These are phyloP conservation scores for Bjerkandera adusta DNA, from an alignment of 1,284 basidiomycete genomes.

Conservation along the genomic window DNA sequence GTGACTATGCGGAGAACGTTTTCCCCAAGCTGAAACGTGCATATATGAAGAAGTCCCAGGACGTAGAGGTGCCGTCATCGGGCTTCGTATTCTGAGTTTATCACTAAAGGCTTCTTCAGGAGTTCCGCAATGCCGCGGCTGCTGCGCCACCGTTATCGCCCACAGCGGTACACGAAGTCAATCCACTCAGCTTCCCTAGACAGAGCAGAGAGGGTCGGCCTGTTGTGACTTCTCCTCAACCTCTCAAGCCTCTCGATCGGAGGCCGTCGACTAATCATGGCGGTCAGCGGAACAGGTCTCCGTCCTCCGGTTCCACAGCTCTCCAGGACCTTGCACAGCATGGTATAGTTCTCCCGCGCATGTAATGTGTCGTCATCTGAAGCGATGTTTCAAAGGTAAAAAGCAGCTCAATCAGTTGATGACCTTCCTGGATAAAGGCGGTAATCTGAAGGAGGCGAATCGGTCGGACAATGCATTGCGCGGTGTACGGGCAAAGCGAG, in stretches of 20 bases:
- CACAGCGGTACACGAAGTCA: conserved; percentile 25
- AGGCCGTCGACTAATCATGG: conserved; percentile 60
- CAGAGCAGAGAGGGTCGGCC: conserved; percentile 33
- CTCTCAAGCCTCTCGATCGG: conserved; percentile 67
- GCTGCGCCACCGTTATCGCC: conserved; percentile 31
- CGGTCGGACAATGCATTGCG: conserved; percentile 67
- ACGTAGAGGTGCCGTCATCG: conserved; percentile 82
- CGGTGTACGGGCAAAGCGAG: conserved; percentile 80
- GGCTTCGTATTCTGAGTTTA: conserved; percentile 18
- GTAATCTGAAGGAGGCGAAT: conserved; percentile 56
- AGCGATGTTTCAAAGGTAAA: conserved; percentile 49
- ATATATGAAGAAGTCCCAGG: conserved; percentile 80
- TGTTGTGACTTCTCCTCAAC: conserved; percentile 63
- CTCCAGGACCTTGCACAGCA: conserved; percentile 78
- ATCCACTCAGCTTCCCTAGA: conserved; percentile 33
- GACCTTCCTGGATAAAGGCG: conserved; percentile 72
- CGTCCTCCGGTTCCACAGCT: conserved; percentile 61
- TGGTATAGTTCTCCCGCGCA: conserved; percentile 37
- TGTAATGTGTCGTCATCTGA: background rate
- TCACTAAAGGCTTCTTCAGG: conserved; percentile 37
- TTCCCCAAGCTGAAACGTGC: conserved; percentile 76
- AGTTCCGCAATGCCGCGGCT: conserved; percentile 53
- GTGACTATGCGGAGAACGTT: conserved; percentile 73
- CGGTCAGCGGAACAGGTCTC: conserved; percentile 61
- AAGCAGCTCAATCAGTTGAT: conserved; percentile 76